Evolutionary conservation across 139 green algal species (phyloP), one percentile per base, ranked within the genome.

Genomic region (Trebouxia sp.): DNA sequence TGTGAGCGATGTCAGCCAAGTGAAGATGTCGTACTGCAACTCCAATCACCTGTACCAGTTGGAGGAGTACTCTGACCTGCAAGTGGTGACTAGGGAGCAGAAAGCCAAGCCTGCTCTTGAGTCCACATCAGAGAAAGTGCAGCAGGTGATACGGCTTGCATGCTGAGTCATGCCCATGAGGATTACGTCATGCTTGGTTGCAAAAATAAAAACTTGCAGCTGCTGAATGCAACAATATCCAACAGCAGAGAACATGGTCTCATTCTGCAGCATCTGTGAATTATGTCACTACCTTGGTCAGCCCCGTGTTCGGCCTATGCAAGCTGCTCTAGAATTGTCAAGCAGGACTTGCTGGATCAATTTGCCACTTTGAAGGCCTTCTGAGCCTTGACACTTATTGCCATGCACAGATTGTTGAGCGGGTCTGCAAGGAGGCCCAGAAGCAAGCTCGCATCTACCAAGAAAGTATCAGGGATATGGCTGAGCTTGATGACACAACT

Each of bases 401-500:
- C n/a, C n/a, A n/a, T n/a, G n/a, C 67, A 30, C 67, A 89, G 82
- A 90, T 88, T 62, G 76, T 94, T 56, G 90, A 96, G 85, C 79
- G 80, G 28, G 82, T 95, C 53, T 94, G 90, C 81, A 69, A 76
- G 45, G 87, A 91, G 41, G 90, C 91, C 50, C 84, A 92, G 69
- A 92, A 89, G 76, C 87, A 92, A 79, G 90, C 90, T 17, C 83
- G 83, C 51, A 83, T 93, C 62, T 94, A 94, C 80, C 87, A 92
- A 75, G 90, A 94, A 72, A 89, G 67, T 11, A 87, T 96, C 30
- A 65, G 92, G 0, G 85, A 93, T 78, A 82, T 89, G 58, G 82
- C 83, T 26, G 91, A 96, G 83, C 89, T 95, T 39, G 79, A 89
- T 28, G 92, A 96, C 87, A 92, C 85, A 14, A 95, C 91, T 6